Conservation (phyloP, 2,329 filamentous ascomycete species). For the Trichoderma sp. region DNA sequence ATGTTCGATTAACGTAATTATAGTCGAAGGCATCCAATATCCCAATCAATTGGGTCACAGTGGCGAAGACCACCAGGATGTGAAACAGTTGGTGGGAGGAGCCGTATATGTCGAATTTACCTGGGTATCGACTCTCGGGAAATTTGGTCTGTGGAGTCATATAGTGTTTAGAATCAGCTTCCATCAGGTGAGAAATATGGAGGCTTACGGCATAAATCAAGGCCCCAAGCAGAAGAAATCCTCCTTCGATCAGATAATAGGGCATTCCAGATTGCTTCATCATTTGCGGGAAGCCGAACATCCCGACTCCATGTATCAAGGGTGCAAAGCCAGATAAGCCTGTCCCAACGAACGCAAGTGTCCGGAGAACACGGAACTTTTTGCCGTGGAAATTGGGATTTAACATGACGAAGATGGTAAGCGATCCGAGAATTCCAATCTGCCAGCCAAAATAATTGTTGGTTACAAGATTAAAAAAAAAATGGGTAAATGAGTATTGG, state of each 20-base stretch:
- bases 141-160: neutral
- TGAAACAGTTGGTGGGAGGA: constrained; percentile 10
- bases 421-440: constrained; percentile 6
- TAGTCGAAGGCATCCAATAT: constrained; percentile 6
- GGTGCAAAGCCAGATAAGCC: constrained; percentile 9
- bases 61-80: neutral
- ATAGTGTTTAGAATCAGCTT: neutral
- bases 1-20: neutral
- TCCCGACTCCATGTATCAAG: neutral
- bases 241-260: constrained; percentile 3
- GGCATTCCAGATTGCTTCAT: constrained; percentile 10
- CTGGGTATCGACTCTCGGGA: constrained; percentile 2
- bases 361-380: neutral
- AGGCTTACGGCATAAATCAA: constrained; percentile 3
- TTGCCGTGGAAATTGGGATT: neutral
- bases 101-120: constrained; percentile 9
- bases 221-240: constrained; percentile 4
- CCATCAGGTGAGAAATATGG: neutral
- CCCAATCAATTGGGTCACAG: neutral
- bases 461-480: neutral
- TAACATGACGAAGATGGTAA: constrained; percentile 15
- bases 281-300: constrained; percentile 10
- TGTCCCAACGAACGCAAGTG: constrained; percentile 1
- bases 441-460: neutral
- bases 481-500: neutral